Base-by-base conservation (phyloP, 371 early-diverging fungal genomes). In the Lichtheimia hyalospora region DNA sequence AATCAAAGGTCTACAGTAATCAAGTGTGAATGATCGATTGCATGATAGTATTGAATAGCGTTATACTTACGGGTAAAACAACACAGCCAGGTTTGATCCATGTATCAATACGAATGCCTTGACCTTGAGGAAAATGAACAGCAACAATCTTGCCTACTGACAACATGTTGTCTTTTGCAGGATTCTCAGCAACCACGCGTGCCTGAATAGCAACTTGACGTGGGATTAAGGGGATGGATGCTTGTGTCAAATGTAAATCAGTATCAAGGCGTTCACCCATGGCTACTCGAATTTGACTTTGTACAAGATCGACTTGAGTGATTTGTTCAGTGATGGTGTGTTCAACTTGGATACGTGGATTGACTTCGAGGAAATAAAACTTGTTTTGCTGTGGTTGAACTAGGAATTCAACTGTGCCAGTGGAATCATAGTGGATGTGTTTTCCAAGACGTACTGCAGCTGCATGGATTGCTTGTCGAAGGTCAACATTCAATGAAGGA, bases 251-350 rank as follows among this genome's bases (percentile, higher is more conserved):
- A 3, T 69, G 54, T 1, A 63, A 64, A 27, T 74, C 23, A 7
- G 55, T 10, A 21, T 21, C 50, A 6, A 74, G 63, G 14, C 48
- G 50, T 42, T 66, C 64, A 18, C 77, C 77, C 16, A 70, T 49
- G 12, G 75, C 74, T 8, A 77, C 56, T 28, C 61, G 65, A 6
- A 77, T 64, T 41, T 77, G 78, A 18, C 63, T 61, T 24, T 74
- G 71, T 0, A 74, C 75, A 49, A 99, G 73, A 69, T 98, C 97
- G 12, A 91, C 87, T 58, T 85, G 82, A 5, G 94, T 94, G 54
- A 96, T 84, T 87, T 94, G 90, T 67, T 99, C 98, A 3, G 96
- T 94, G 21, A 96, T 87, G 4, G 96, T 95, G 69, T 96, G 97
- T 78, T 96, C 96, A 15, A 96, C 83, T 69, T 93, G 93, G 24